Evolutionary conservation across 306 rosid genomes (phyloP).

Genomic region (Cucurbita ficifolia): DNA sequence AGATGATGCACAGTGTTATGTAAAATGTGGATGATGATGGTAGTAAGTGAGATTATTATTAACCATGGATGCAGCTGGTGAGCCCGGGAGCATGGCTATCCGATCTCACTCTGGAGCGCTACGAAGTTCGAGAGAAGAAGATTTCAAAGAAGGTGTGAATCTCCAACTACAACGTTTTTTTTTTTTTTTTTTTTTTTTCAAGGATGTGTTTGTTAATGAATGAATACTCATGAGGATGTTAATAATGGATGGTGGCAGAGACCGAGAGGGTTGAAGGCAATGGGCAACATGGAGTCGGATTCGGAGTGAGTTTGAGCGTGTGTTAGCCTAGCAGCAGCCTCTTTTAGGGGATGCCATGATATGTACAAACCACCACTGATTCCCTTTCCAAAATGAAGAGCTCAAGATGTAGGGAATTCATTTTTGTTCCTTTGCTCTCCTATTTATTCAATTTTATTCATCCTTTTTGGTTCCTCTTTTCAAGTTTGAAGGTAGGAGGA

Average conservation of each 20-base stretch:
- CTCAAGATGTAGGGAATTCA: background rate
- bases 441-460: background rate
- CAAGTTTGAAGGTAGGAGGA: no score
- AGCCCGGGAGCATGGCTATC: constrained; percentile 83
- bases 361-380: constrained; percentile 17
- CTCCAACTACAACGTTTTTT: background rate
- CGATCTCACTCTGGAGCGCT: constrained; percentile 71
- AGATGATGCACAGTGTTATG: background rate
- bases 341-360: constrained; percentile 9
- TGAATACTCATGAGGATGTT: background rate
- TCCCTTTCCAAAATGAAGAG: background rate
- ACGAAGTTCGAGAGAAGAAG: constrained; percentile 93
- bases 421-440: background rate
- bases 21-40: background rate
- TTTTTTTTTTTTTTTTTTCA: no score
- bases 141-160: constrained; percentile 56
- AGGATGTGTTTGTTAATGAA: background rate
- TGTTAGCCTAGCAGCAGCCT: background rate
- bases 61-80: constrained; percentile 27
- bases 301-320: constrained; percentile 29
- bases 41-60: no score
- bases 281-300: constrained; percentile 77
- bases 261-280: constrained; percentile 86
- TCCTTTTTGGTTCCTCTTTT: no score
- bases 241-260: constrained; percentile 32